These are phyloP conservation scores for Haplosporangium sp. DNA, from an alignment of 371 early-diverging fungal species.

Conservation along the genomic window DNA sequence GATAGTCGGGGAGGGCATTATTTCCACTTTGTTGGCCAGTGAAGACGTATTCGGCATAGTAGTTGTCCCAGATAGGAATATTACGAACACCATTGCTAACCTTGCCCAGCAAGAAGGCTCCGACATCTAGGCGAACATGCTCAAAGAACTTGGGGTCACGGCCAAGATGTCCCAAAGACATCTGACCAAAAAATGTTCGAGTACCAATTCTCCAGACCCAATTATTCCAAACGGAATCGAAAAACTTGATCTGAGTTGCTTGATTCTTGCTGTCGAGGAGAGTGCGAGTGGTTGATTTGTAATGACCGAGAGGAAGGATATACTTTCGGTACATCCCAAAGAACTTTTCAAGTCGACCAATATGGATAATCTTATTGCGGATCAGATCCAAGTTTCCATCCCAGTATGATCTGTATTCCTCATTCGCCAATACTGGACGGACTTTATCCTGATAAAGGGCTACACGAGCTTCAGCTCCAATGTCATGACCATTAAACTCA, in stretches of 20 bases:
- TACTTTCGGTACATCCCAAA: conserved; percentile 51
- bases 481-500: conserved; percentile 38
- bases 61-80: conserved; percentile 54
- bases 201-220: conserved; percentile 50
- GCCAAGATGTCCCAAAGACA: conserved; percentile 53
- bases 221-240: conserved; percentile 45
- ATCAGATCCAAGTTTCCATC: conserved; percentile 52
- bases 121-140: conserved; percentile 53
- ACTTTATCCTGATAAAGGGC: conserved; percentile 46
- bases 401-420: conserved; percentile 49
- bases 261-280: conserved; percentile 31
- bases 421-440: conserved; percentile 33
- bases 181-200: conserved; percentile 51
- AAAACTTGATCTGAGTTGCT: conserved; percentile 37
- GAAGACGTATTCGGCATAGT: conserved; percentile 55
- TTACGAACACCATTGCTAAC: conserved; percentile 54
- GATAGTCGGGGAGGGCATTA: conserved; percentile 45
- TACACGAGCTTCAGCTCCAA: conserved; percentile 52
- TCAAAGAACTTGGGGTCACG: conserved; percentile 57
- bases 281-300: conserved; percentile 29
- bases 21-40: conserved; percentile 49
- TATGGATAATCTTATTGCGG: conserved; percentile 50
- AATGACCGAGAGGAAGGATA: conserved; percentile 38
- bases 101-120: conserved; percentile 48
- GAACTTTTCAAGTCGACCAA: conserved; percentile 54